Evolutionary conservation across 495 filamentous ascomycete species (phyloP).

Genomic region (Pyronema domesticum): DNA sequence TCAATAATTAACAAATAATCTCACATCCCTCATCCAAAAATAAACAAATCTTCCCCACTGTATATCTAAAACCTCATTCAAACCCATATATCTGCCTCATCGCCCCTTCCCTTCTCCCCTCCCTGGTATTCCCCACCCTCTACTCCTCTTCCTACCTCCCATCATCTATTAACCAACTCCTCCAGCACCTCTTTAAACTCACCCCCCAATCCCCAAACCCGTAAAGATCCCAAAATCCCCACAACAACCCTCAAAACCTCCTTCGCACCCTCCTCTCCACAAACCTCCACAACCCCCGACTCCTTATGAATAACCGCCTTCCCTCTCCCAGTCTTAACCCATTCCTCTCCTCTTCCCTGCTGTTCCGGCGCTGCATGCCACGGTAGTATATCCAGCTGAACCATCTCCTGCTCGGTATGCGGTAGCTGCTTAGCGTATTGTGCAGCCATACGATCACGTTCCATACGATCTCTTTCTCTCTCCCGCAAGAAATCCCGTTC

Average conservation of each 20-base stretch:
- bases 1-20: no score
- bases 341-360: conserved; percentile 11
- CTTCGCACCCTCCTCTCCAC: conserved; percentile 17
- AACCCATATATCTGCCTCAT: no score
- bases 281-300: conserved; percentile 21
- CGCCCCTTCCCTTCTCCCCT: neutral
- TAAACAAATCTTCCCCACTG: no score
- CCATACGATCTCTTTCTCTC: no score
- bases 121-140: no score
- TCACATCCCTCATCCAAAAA: no score
- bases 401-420: conserved; percentile 12
- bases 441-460: no score
- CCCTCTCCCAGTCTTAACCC: conserved; percentile 20
- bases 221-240: conserved; percentile 20
- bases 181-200: conserved; percentile 24
- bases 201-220: conserved; percentile 23
- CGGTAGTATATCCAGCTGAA: conserved; percentile 19
- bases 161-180: conserved; percentile 13
- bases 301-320: conserved; percentile 20
- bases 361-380: conserved; percentile 6
- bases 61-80: no score
- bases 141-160: no score
- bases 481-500: no score
- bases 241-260: conserved; percentile 23
- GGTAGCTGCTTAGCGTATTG: no score